phyloP scores from a whole-genome alignment of 805 yeast genomes.

The Lachancea thermotolerans region DNA sequence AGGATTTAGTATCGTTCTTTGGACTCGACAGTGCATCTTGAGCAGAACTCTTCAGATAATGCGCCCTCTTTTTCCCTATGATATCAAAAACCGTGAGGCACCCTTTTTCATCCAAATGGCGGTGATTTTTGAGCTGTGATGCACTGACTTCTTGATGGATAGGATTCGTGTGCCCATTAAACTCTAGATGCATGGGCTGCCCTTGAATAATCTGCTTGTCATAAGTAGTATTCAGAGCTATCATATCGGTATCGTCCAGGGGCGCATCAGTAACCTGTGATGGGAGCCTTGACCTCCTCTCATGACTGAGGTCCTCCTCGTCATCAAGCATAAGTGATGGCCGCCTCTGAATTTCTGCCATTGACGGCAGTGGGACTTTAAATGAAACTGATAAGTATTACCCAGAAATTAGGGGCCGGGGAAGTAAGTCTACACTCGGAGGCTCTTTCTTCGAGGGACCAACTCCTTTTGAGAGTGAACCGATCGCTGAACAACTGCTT shows the following conservation, averaged over 20 bases:
- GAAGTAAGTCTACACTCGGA: no score
- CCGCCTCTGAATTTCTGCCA: background rate
- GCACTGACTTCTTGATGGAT: background rate
- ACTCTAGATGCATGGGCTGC: constrained; percentile 26
- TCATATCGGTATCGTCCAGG: constrained; percentile 30
- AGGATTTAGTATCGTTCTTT: constrained; percentile 48
- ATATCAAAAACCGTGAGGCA: constrained; percentile 10
- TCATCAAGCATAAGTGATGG: constrained; percentile 3
- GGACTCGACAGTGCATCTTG: constrained; percentile 72
- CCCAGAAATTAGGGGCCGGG: no score
- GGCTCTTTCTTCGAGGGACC: no score
- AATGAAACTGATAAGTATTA: no score
- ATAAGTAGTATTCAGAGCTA: constrained; percentile 23
- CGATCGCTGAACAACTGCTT: no score
- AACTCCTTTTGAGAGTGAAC: no score
- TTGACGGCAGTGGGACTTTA: background rate
- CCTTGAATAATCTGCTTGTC: constrained; percentile 30
- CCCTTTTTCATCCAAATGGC: constrained; percentile 1
- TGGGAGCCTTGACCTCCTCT: constrained; percentile 1
- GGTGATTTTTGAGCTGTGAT: no score
- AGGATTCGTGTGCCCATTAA: constrained; percentile 10
- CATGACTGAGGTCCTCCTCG: constrained; percentile 3
- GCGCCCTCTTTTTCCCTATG: constrained; percentile 49
- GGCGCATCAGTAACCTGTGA: constrained; percentile 5
- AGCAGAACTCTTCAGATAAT: constrained; percentile 53